Conservation (phyloP, 495 filamentous ascomycete species). For the Apiosordaria backusii region DNA sequence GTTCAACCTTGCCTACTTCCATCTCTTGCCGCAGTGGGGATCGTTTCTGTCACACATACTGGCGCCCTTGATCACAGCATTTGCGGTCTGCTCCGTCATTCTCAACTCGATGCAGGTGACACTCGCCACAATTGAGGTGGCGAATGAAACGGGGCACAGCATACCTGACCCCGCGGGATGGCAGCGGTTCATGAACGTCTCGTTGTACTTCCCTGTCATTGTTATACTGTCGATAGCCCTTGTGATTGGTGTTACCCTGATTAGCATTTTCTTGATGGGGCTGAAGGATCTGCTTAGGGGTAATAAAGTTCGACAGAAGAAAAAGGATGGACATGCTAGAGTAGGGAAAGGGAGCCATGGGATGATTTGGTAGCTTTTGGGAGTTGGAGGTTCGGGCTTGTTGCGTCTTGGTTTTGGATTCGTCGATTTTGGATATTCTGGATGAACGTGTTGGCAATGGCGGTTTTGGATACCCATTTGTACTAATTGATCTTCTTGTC, state of each 20-base stretch:
- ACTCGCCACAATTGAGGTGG: conserved; percentile 21
- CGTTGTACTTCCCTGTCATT: conserved; percentile 30
- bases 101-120: conserved; percentile 37
- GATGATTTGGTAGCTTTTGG: conserved; percentile 25
- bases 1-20: conserved; percentile 29
- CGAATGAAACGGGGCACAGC: neutral
- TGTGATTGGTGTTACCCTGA: conserved; percentile 9
- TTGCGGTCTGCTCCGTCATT: conserved; percentile 32
- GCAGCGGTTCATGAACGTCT: conserved; percentile 18
- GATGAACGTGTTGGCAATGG: neutral
- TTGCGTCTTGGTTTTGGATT: too few species aligned
- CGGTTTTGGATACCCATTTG: neutral
- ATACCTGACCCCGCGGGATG: conserved; percentile 8
- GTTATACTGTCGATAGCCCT: conserved; percentile 25
- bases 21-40: conserved; percentile 35
- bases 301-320: conserved; percentile 19
- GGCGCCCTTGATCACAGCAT: conserved; percentile 33
- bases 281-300: conserved; percentile 19
- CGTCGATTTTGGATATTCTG: neutral
- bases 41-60: conserved; percentile 29
- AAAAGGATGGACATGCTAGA: conserved; percentile 18
- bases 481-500: too few species aligned
- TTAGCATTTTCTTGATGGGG: conserved; percentile 22
- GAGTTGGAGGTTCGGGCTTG: too few species aligned
- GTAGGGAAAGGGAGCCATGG: conserved; percentile 27